phyloP scores from a whole-genome alignment of 306 rosid genomes.

The Prunus mume region DNA sequence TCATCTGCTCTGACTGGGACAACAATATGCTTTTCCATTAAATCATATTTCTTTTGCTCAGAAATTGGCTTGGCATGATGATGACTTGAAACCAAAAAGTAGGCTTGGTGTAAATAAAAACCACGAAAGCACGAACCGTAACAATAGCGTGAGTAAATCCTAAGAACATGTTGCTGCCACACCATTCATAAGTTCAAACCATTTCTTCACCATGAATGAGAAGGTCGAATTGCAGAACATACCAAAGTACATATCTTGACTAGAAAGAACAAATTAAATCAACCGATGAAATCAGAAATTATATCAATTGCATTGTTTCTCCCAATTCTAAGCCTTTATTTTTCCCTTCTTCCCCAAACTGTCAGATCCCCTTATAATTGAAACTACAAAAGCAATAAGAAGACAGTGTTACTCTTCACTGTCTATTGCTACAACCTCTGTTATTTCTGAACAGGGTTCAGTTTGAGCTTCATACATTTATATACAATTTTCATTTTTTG shows the following conservation, averaged over 20 bases:
- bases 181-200: no score
- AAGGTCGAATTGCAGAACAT: slow-evolving; percentile 12
- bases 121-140: no score
- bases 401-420: neutral
- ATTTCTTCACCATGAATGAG: neutral
- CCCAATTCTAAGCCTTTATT: neutral
- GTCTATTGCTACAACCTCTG: slow-evolving; percentile 7
- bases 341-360: neutral
- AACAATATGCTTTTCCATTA: no score
- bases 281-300: neutral
- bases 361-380: neutral
- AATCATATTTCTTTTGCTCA: no score
- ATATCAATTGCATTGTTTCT: neutral
- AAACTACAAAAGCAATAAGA: neutral
- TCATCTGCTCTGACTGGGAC: no score
- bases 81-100: no score
- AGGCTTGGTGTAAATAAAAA: no score
- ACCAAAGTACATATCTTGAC: neutral
- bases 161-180: no score
- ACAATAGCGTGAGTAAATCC: no score
- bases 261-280: neutral
- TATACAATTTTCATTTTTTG: neutral
- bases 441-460: slow-evolving; percentile 7
- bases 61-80: no score
- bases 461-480: neutral